Evolutionary conservation across 2,329 filamentous ascomycete species (phyloP).

Genomic region (Venturia pyrina): DNA sequence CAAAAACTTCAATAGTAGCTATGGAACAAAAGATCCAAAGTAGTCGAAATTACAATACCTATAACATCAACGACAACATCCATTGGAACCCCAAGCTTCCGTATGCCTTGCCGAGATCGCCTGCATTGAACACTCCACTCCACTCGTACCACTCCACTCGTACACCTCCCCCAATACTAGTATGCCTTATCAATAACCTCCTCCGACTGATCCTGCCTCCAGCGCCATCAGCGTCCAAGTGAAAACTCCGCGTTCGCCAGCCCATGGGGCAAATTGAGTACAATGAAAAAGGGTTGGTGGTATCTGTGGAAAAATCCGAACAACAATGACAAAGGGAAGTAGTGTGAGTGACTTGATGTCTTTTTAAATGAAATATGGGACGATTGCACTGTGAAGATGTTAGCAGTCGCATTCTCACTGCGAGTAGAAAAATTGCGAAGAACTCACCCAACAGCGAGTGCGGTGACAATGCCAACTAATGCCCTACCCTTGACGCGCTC

Average conservation of each 20-base stretch:
- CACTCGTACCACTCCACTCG: conserved; percentile 1
- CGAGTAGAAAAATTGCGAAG: background rate
- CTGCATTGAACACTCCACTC: background rate
- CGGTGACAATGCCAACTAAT: conserved; percentile 75
- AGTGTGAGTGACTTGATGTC: background rate
- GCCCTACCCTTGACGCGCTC: conserved; percentile 80
- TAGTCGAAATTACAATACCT: background rate
- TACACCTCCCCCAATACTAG: background rate
- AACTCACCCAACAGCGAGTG: conserved; percentile 71
- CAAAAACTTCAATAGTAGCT: background rate
- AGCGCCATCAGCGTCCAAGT: background rate
- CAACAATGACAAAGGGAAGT: background rate
- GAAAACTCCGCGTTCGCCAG: conserved; percentile 1
- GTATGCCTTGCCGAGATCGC: background rate
- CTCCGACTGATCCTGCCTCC: background rate
- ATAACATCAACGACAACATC: background rate
- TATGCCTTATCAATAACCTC: background rate
- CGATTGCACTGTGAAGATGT: conserved; percentile 7
- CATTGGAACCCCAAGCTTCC: background rate
- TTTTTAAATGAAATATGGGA: conserved; percentile 12
- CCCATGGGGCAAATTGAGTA: background rate
- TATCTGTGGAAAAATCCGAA: conserved; percentile 3
- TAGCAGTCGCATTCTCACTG: background rate
- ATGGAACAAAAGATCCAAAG: conserved; percentile 1
- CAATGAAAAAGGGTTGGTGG: conserved; percentile 1